Evolutionary conservation across 495 filamentous ascomycete species (phyloP).

Genomic region (Hapsidospora chrysogenum): DNA sequence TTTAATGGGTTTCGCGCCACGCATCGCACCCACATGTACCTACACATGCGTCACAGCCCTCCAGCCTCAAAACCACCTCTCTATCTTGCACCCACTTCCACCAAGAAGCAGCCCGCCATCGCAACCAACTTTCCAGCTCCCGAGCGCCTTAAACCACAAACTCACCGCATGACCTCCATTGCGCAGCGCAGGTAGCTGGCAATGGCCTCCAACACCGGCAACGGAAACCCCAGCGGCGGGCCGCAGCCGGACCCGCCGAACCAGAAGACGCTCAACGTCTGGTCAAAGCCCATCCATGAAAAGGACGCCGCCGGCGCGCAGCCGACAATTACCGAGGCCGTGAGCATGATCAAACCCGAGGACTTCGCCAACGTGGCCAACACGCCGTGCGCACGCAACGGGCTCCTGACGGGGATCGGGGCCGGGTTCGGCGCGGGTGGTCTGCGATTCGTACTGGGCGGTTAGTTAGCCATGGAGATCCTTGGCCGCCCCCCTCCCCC

Average conservation of each 20-base stretch:
- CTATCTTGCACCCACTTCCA: not conserved
- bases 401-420: constrained; percentile 66
- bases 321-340: constrained; percentile 38
- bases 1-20: too few relatives aligned
- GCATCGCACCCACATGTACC: too few relatives aligned
- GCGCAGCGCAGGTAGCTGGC: not conserved
- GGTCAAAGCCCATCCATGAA: constrained; percentile 2
- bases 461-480: constrained; percentile 28
- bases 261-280: constrained; percentile 2
- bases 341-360: constrained; percentile 45
- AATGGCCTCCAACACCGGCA: constrained; percentile 2
- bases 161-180: not conserved
- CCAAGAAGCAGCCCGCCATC: not conserved
- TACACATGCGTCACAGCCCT: too few relatives aligned
- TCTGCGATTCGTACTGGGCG: constrained; percentile 53
- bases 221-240: not conserved
- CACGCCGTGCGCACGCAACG: constrained; percentile 68
- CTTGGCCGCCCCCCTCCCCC: too few relatives aligned
- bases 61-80: not conserved
- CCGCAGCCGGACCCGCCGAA: not conserved
- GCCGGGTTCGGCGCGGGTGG: constrained; percentile 59
- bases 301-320: constrained; percentile 6
- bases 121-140: not conserved
- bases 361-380: constrained; percentile 64
- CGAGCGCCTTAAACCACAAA: not conserved